These are phyloP conservation scores for Penicillium cosmopolitanum DNA, from an alignment of 495 filamentous ascomycete species.

Conservation along the genomic window DNA sequence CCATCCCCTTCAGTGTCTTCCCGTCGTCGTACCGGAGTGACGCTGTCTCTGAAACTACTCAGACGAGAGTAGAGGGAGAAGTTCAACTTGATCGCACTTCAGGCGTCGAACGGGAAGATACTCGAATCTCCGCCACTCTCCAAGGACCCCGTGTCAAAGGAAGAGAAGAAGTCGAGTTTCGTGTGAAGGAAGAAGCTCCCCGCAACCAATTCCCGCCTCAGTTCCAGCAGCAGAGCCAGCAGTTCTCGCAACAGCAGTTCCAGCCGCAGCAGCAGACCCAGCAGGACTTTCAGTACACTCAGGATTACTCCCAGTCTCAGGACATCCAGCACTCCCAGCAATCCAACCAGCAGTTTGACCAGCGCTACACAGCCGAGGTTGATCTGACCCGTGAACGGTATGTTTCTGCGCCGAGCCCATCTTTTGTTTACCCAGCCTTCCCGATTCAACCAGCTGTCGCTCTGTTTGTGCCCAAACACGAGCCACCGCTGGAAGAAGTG, in stretches of 20 bases:
- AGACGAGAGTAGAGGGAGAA: conserved; percentile 85
- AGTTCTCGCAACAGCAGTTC: conserved; percentile 6
- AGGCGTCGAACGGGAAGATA: conserved; percentile 94
- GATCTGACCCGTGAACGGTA: conserved; percentile 61
- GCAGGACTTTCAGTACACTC: conserved; percentile 3
- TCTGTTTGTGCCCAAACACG: conserved; percentile 7
- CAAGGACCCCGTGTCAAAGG: conserved; percentile 68
- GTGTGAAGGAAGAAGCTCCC: conserved; percentile 67
- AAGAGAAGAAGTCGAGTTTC: conserved; percentile 81
- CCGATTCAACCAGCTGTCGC: too few species aligned
- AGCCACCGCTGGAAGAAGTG: conserved; percentile 5
- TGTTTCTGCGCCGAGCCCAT: conserved; percentile 28
- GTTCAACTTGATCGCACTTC: conserved; percentile 76
- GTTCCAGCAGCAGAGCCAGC: conserved; percentile 7
- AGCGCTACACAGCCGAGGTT: conserved; percentile 47
- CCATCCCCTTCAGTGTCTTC: conserved; percentile 99
- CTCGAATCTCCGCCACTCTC: conserved; percentile 67
- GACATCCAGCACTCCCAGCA: not conserved
- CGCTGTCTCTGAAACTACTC: conserved; percentile 79
- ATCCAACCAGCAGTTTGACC: conserved; percentile 11
- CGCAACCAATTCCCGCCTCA: conserved; percentile 10
- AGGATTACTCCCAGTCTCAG: too few species aligned
- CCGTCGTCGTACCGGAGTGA: conserved; percentile 96
- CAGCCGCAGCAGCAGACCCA: not conserved
- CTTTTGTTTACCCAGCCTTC: conserved; percentile 11